Percentiles rank a stretch among this genome's conserved stretches.
Evolutionary conservation across 192 early-diverging fungal genomes (phyloP).

Genomic region (Funneliformis mosseae): DNA sequence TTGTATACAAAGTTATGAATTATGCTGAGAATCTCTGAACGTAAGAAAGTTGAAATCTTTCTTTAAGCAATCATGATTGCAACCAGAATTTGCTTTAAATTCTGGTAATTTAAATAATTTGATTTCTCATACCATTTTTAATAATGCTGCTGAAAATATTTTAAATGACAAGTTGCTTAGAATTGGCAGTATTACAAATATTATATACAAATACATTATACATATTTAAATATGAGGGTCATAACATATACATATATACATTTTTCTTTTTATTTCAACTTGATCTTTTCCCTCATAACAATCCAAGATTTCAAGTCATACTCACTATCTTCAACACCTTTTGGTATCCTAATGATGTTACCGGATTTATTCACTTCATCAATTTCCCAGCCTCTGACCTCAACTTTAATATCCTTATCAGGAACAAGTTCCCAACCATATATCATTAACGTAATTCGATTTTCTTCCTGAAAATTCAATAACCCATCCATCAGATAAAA

Average conservation of each 20-base stretch:
- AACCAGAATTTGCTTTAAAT: too few relatives aligned
- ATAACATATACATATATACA: too few relatives aligned
- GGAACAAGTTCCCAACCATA: constrained; percentile 44
- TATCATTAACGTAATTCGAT: constrained; percentile 51
- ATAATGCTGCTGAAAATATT: too few relatives aligned
- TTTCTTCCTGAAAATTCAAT: constrained; percentile 40
- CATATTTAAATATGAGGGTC: too few relatives aligned
- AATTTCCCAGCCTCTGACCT: constrained; percentile 33
- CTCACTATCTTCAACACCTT: neutral
- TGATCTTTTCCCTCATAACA: constrained; percentile 13
- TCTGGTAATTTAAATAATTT: too few relatives aligned
- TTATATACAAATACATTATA: too few relatives aligned
- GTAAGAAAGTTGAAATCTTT: neutral
- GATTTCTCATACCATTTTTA: too few relatives aligned
- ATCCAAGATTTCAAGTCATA: constrained; percentile 26
- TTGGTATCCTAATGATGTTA: constrained; percentile 12
- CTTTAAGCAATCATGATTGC: too few relatives aligned
- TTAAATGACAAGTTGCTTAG: too few relatives aligned
- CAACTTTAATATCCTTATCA: constrained; percentile 13
- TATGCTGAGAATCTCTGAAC: neutral
- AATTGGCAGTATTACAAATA: too few relatives aligned
- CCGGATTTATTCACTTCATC: constrained; percentile 30
- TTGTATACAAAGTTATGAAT: neutral
- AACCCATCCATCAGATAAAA: constrained; percentile 67
- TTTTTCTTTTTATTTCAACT: neutral